Evolutionary conservation across 768 basidiomycete genomes (phyloP).

Genomic region (Gymnopilus junonius): DNA sequence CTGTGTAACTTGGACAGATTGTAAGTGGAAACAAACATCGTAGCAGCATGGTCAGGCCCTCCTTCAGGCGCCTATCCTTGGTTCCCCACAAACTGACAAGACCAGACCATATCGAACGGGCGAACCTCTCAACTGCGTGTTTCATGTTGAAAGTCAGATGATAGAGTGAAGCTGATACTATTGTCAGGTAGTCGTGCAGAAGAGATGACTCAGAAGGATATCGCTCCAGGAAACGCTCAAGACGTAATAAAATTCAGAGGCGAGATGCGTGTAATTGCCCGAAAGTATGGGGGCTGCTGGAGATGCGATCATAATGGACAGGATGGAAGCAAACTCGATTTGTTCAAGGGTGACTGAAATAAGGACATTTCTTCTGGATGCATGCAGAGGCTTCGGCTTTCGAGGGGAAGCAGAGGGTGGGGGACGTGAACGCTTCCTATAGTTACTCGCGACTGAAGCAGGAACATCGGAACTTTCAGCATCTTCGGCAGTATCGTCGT

Average conservation of each 20-base stretch:
- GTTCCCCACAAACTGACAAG: slow-evolving; percentile 79
- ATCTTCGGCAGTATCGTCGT: slow-evolving; percentile 30
- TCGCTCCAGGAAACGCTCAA: slow-evolving; percentile 59
- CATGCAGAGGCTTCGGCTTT: slow-evolving; percentile 26
- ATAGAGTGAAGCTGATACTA: slow-evolving; percentile 69
- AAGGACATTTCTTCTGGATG: slow-evolving; percentile 19
- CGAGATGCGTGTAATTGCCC: slow-evolving; percentile 40
- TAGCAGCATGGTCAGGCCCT: slow-evolving; percentile 76
- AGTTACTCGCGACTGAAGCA: background rate
- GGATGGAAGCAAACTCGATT: slow-evolving; percentile 70
- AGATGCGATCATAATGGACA: slow-evolving; percentile 63
- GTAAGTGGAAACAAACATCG: slow-evolving; percentile 76
- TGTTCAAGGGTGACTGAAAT: slow-evolving; percentile 56
- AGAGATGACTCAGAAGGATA: slow-evolving; percentile 80
- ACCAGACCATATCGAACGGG: slow-evolving; percentile 61
- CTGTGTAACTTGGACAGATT: slow-evolving; percentile 26
- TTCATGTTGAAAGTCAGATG: slow-evolving; percentile 81
- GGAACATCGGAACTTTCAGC: slow-evolving; percentile 31
- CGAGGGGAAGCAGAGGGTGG: slow-evolving; percentile 22
- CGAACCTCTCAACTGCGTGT: slow-evolving; percentile 61
- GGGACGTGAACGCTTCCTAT: slow-evolving; percentile 3
- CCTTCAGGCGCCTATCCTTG: slow-evolving; percentile 78
- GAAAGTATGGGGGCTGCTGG: slow-evolving; percentile 62
- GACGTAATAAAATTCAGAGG: slow-evolving; percentile 56
- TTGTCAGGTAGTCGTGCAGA: slow-evolving; percentile 73